These are phyloP conservation scores for Ustilago lituana DNA, from an alignment of 1,284 basidiomycete genomes.

Conservation along the genomic window DNA sequence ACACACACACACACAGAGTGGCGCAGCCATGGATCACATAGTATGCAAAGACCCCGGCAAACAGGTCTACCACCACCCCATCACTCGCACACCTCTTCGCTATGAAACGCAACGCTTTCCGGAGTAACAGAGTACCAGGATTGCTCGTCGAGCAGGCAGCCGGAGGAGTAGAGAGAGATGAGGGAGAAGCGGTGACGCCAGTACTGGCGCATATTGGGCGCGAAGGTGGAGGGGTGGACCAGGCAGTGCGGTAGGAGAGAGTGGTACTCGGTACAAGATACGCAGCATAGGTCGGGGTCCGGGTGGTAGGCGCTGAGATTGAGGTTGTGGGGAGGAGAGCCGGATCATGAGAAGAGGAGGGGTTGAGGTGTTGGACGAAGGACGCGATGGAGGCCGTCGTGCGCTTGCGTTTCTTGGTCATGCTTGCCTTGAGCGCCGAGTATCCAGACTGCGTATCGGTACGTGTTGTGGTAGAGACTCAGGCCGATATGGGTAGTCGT, in stretches of 20 bases:
- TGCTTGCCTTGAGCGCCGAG: neutral
- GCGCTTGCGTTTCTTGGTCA: slow-evolving; percentile 38
- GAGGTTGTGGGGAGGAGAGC: neutral
- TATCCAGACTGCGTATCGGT: too few relatives aligned
- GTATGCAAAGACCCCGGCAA: too few relatives aligned
- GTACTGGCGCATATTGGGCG: slow-evolving; percentile 28
- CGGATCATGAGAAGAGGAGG: neutral
- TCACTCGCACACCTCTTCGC: slow-evolving; percentile 79
- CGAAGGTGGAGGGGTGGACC: slow-evolving; percentile 23
- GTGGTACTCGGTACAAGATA: neutral
- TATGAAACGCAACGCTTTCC: slow-evolving; percentile 87
- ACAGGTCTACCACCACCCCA: slow-evolving; percentile 80
- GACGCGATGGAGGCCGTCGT: slow-evolving; percentile 7
- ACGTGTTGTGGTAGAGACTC: too few relatives aligned
- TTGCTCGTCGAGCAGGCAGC: slow-evolving; percentile 76
- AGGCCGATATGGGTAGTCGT: too few relatives aligned
- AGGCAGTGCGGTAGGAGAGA: slow-evolving; percentile 16
- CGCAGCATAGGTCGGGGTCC: slow-evolving; percentile 4
- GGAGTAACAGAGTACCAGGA: slow-evolving; percentile 99
- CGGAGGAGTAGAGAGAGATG: slow-evolving; percentile 55
- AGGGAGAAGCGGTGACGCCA: slow-evolving; percentile 54
- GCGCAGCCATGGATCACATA: too few relatives aligned
- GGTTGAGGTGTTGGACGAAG: slow-evolving; percentile 11
- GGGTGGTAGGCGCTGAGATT: slow-evolving; percentile 37
- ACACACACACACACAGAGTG: too few relatives aligned